A percentile compares a stretch with the other conserved stretches of the same genome.
phyloP scores from a whole-genome alignment of 1,284 basidiomycete species.

The Rhodotorula sp. region DNA sequence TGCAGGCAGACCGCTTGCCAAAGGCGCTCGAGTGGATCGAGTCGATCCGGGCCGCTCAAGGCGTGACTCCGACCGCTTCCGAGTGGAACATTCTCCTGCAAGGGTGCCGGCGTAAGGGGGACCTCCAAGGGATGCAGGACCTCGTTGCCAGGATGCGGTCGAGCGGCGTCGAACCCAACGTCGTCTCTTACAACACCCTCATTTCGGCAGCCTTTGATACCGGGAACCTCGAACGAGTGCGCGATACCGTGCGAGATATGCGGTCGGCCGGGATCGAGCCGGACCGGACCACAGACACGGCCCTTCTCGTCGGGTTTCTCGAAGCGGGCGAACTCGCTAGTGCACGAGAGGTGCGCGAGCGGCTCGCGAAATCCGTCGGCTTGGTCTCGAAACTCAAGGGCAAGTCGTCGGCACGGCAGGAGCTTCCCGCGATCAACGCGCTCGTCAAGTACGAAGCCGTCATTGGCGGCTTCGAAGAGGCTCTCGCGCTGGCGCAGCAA shows the following conservation, averaged over 20 bases:
- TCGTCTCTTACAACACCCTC: slow-evolving; percentile 38
- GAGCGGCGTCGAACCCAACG: slow-evolving; percentile 15
- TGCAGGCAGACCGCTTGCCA: slow-evolving; percentile 3
- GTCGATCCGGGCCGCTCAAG: slow-evolving; percentile 12
- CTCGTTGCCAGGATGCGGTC: slow-evolving; percentile 23
- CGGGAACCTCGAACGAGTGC: slow-evolving; percentile 13
- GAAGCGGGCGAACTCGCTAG: slow-evolving; percentile 26
- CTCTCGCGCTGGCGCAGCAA: slow-evolving; percentile 6
- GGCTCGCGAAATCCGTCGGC: slow-evolving; percentile 2
- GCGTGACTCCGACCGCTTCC: slow-evolving; percentile 8
- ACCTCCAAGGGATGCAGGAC: slow-evolving; percentile 28
- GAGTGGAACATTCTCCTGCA: slow-evolving; percentile 38
- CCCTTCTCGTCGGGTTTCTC: slow-evolving; percentile 35
- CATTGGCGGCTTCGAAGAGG: slow-evolving; percentile 11
- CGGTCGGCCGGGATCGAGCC: slow-evolving; percentile 1
- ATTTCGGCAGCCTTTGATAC: slow-evolving; percentile 26
- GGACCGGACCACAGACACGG: slow-evolving; percentile 34
- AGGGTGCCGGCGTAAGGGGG: slow-evolving; percentile 13
- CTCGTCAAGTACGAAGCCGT: slow-evolving; percentile 28
- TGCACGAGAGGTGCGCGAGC: slow-evolving; percentile 15
- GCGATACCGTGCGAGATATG: slow-evolving; percentile 24
- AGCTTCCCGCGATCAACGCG: slow-evolving; percentile 29
- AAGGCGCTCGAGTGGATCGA: slow-evolving; percentile 32
- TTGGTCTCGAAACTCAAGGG: neutral
- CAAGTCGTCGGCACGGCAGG: neutral